Conservation (phyloP, 148 eudicot species). For the Linanthus parryae region DNA sequence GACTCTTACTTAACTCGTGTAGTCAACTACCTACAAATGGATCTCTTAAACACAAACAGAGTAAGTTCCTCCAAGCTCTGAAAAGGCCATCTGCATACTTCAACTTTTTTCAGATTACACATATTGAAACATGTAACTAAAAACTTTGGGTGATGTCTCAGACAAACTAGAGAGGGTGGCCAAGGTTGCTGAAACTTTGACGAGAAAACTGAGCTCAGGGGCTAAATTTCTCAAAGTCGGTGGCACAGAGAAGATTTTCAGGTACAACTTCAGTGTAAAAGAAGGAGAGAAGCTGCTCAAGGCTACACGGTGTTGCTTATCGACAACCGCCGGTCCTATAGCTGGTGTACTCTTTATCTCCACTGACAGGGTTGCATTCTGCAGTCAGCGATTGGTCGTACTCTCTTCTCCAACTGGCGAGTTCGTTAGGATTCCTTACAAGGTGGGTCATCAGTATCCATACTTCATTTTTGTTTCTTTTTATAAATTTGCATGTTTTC, state of each 20-base stretch:
- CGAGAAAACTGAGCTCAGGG: too few species aligned
- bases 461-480: too few species aligned
- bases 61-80: neutral
- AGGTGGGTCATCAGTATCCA: too few species aligned
- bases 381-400: slow-evolving; percentile 35
- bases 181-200: too few species aligned
- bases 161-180: neutral
- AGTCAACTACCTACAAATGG: too few species aligned
- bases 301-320: too few species aligned
- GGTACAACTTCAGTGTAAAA: slow-evolving; percentile 20
- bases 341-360: slow-evolving; percentile 41
- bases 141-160: too few species aligned
- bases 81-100: neutral
- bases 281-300: slow-evolving; percentile 30
- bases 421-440: slow-evolving; percentile 26
- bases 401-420: slow-evolving; percentile 22
- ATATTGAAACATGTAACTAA: too few species aligned
- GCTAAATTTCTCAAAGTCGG: too few species aligned
- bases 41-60: too few species aligned
- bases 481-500: too few species aligned
- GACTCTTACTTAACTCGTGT: too few species aligned
- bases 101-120: neutral
- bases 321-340: slow-evolving; percentile 46
- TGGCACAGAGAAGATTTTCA: slow-evolving; percentile 31
- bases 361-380: slow-evolving; percentile 33